A percentile compares a stretch with the other conserved stretches of the same genome.
Conservation (phyloP, 192 early-diverging fungal species). For the Podila verticillata region DNA sequence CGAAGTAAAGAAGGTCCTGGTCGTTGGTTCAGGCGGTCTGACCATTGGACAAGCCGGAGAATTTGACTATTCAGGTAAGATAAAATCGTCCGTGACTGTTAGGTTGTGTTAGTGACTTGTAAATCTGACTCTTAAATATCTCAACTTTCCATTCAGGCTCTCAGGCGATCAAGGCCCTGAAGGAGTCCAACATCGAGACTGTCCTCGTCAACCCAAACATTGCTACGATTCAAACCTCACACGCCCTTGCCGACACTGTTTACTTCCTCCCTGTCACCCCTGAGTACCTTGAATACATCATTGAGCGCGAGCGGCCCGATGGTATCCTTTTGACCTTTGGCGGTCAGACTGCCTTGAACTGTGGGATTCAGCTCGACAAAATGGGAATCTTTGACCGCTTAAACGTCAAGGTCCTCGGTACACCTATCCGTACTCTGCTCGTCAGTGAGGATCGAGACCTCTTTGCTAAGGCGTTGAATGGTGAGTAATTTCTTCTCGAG, state of each 20-base stretch:
- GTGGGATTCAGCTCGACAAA: conserved; percentile 89
- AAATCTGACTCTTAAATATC: not conserved
- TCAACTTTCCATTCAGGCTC: conserved; percentile 64
- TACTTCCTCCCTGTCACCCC: conserved; percentile 97
- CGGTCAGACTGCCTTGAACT: conserved; percentile 96
- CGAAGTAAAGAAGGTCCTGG: conserved; percentile 84
- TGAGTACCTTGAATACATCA: conserved; percentile 90
- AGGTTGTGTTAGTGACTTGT: not conserved
- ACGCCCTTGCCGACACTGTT: conserved; percentile 91
- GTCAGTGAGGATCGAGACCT: conserved; percentile 95
- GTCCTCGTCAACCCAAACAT: conserved; percentile 99
- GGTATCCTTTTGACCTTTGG: conserved; percentile 96
- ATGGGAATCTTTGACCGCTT: conserved; percentile 83
- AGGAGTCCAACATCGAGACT: conserved; percentile 91
- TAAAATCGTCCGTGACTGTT: conserved; percentile 10
- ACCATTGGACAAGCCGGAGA: conserved; percentile 98
- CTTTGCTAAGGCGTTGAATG: conserved; percentile 92
- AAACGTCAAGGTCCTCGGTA: conserved; percentile 93
- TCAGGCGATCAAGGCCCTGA: conserved; percentile 97
- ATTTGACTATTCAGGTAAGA: conserved; percentile 97
- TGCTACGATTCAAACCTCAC: conserved; percentile 97
- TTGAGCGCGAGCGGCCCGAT: conserved; percentile 94
- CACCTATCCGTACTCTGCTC: conserved; percentile 92
- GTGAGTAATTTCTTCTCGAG: conserved; percentile 33
- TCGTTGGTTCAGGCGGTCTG: conserved; percentile 95